Evolutionary conservation across 1,284 basidiomycete species (phyloP).

Genomic region (Pholiota adiposa): DNA sequence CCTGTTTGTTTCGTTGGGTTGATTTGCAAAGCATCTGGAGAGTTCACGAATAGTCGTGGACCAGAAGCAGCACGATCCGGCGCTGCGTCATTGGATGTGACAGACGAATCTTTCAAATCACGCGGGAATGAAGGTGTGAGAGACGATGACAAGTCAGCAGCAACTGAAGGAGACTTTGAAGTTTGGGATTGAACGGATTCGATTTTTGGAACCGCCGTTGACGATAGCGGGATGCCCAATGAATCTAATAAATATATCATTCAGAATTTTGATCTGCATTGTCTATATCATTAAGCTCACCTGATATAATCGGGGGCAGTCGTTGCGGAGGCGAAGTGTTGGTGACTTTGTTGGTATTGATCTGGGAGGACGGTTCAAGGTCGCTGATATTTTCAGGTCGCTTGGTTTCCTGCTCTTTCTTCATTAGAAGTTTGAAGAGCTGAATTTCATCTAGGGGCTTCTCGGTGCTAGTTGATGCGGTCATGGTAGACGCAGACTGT

Average conservation of each 20-base stretch:
- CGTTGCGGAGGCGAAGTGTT: neutral
- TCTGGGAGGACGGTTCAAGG: neutral
- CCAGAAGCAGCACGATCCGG: conserved; percentile 5
- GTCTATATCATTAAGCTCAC: neutral
- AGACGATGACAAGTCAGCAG: neutral
- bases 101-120: neutral
- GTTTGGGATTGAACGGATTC: neutral
- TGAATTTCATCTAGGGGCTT: conserved; percentile 81
- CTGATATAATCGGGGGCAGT: neutral
- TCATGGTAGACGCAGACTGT: conserved; percentile 14
- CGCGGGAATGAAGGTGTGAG: neutral
- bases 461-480: conserved; percentile 32
- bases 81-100: neutral
- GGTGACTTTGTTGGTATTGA: conserved; percentile 1
- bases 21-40: conserved; percentile 12
- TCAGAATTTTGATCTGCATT: neutral
- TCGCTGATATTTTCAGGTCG: conserved; percentile 10
- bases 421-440: conserved; percentile 85
- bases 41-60: conserved; percentile 3
- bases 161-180: neutral
- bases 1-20: conserved; percentile 11
- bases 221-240: neutral
- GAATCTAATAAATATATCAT: neutral
- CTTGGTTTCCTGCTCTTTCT: conserved; percentile 75
- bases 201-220: neutral